Base-by-base conservation (phyloP, 2,329 filamentous ascomycete genomes). In the Alternaria longipes region DNA sequence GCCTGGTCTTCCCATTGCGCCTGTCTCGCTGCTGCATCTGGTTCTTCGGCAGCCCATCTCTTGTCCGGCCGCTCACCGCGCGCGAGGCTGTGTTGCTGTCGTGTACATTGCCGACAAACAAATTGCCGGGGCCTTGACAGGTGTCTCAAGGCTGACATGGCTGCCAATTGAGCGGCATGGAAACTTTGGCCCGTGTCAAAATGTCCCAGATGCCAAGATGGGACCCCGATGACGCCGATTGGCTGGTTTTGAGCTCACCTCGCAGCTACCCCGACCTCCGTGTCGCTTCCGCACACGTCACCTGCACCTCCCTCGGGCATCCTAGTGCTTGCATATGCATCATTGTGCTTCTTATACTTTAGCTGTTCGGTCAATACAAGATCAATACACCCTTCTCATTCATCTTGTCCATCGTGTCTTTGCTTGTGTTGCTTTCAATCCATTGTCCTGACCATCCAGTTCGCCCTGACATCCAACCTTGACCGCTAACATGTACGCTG, bases 401-500 rank as follows among this genome's bases (percentile, higher is more conserved):
- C 26, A 28, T 50, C 45, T 22, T 24, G 38, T 44, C 18, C 54
- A 41, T 22, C 22, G 59, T 64, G 62, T 44, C 40, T 46, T 36
- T 38, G 47, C n/a, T 40, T 38, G 47, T 46, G 40, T 22, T 62
- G 3, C 42, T 36, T 16, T 30, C 28, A 9, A 41, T 49, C 11
- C 44, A 24, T 36, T 49, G 46, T 34, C 26, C 54, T 61, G 14
- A 45, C 24, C 34, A 24, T 51, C 16, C 51, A 49, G 47, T 54
- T 51, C 24, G 22, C 40, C 46, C 20, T 34, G 20, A 41, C 53
- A 52, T 30, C 38, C 46, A 16, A 20, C 42, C 34, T 51, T 53
- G 22, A 41, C 54, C 45, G 24, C 56, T 61, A 62, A 55, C 53
- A 83, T 85, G 78, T 85, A 85, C 72, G 84, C 86, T 22, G 82